Conservation (phyloP, 1,139 yeast species). For the Scheffersomyces illinoinensis region DNA sequence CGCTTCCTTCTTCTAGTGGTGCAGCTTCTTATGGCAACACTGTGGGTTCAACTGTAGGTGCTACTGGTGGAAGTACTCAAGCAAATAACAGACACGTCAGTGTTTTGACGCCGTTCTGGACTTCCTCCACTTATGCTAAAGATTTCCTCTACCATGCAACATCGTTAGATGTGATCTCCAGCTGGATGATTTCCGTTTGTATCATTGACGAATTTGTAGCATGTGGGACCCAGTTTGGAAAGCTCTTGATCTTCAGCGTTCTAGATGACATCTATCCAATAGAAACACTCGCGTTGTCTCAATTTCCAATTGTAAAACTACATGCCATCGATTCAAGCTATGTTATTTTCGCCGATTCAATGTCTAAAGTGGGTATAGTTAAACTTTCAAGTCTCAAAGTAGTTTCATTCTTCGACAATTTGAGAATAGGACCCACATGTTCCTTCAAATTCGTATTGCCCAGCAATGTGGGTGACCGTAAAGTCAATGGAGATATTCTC, state of each 20-base stretch:
- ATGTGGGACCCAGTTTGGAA: conserved; percentile 40
- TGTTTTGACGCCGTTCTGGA: conserved; percentile 23
- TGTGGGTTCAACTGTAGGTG: background rate
- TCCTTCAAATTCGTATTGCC: conserved; percentile 14
- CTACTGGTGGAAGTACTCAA: background rate
- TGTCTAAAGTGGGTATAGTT: conserved; percentile 34
- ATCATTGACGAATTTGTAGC: conserved; percentile 14
- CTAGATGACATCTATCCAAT: conserved; percentile 12
- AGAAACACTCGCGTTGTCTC: conserved; percentile 23
- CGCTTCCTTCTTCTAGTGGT: background rate
- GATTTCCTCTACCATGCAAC: conserved; percentile 20
- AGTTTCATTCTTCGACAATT: conserved; percentile 20
- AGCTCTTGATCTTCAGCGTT: conserved; percentile 23
- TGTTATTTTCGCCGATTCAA: conserved; percentile 29
- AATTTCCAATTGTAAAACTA: conserved; percentile 27
- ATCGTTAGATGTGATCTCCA: conserved; percentile 19
- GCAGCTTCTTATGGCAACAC: background rate
- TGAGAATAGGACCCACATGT: conserved; percentile 31
- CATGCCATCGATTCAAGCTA: conserved; percentile 19
- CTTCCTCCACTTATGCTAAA: conserved; percentile 15
- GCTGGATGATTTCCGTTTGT: conserved; percentile 24
- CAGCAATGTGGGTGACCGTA: conserved; percentile 1
- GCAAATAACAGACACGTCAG: conserved; percentile 17
- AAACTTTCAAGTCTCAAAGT: conserved; percentile 19
- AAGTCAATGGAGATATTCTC: conserved; percentile 5